Evolutionary conservation across 1,284 basidiomycete species (phyloP).

Genomic region (Ceratobasidium sp.): DNA sequence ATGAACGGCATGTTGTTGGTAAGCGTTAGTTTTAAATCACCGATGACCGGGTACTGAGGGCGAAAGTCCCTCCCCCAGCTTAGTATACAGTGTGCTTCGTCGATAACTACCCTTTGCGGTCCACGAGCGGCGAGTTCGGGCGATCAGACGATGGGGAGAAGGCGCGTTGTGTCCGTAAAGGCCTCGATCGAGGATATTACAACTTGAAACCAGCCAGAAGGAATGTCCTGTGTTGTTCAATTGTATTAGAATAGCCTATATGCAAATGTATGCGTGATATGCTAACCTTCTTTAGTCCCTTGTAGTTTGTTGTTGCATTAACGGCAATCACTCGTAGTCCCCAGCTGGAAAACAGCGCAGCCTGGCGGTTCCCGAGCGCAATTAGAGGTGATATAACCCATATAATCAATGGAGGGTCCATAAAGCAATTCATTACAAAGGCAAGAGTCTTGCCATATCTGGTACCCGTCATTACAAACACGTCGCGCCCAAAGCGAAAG

Average conservation of each 20-base stretch:
- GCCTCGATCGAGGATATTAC: conserved; percentile 24
- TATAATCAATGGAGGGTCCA: not conserved
- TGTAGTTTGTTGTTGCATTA: conserved; percentile 7
- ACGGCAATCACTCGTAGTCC: not conserved
- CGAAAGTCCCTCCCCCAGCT: conserved; percentile 11
- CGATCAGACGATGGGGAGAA: not conserved
- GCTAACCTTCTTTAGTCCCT: not conserved
- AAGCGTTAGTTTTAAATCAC: not conserved
- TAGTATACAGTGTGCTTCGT: conserved; percentile 29
- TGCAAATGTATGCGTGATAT: not conserved
- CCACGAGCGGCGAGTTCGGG: not conserved
- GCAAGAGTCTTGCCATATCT: conserved; percentile 18
- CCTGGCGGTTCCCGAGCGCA: conserved; percentile 1
- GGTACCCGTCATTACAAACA: conserved; percentile 13
- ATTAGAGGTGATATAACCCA: conserved; percentile 5
- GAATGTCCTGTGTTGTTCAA: not conserved
- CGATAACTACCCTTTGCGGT: not conserved
- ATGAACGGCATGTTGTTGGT: not conserved
- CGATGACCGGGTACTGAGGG: not conserved
- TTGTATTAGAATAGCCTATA: not conserved
- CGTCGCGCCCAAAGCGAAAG: not conserved
- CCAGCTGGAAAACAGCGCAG: not conserved
- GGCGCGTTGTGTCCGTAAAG: not conserved
- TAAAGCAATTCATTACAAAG: not conserved
- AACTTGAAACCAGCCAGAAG: not conserved